These are phyloP conservation scores for Sporisorium exsertum DNA, from an alignment of 1,284 basidiomycete species.

Conservation along the genomic window DNA sequence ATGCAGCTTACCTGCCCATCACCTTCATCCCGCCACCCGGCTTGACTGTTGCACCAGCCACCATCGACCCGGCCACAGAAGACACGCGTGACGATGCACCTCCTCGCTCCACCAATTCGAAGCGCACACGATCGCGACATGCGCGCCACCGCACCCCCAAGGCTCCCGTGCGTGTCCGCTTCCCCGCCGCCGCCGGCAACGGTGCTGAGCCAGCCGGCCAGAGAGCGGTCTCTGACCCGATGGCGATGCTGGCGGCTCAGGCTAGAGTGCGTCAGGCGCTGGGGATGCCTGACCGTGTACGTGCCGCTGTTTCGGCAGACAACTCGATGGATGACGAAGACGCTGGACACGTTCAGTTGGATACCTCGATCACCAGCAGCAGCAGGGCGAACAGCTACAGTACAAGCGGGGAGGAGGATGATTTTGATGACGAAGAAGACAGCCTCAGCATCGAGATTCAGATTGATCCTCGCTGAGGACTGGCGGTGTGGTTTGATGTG, in stretches of 20 bases:
- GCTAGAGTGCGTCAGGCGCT: slow-evolving; percentile 15
- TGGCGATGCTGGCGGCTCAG: slow-evolving; percentile 21
- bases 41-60: not conserved
- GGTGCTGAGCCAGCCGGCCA: not conserved
- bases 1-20: slow-evolving; percentile 10
- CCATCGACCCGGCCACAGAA: not conserved
- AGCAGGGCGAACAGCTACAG: not conserved
- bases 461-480: slow-evolving; percentile 4
- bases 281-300: slow-evolving; percentile 7
- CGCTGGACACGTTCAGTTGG: not conserved
- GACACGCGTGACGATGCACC: not conserved
- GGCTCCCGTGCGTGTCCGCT: slow-evolving; percentile 11
- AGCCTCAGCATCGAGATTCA: slow-evolving; percentile 39
- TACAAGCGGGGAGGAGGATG: slow-evolving; percentile 2
- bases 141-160: slow-evolving; percentile 1
- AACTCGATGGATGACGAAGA: slow-evolving; percentile 32
- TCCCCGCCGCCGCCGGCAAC: slow-evolving; percentile 1
- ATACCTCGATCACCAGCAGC: not conserved
- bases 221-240: slow-evolving; percentile 36
- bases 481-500: too few relatives aligned
- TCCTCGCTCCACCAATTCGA: not conserved
- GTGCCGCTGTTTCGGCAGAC: slow-evolving; percentile 36
- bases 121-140: not conserved
- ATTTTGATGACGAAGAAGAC: slow-evolving; percentile 20
- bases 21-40: slow-evolving; percentile 22